Conservation (phyloP, 305 asterid genomes). For the Fraxinus greggii region DNA sequence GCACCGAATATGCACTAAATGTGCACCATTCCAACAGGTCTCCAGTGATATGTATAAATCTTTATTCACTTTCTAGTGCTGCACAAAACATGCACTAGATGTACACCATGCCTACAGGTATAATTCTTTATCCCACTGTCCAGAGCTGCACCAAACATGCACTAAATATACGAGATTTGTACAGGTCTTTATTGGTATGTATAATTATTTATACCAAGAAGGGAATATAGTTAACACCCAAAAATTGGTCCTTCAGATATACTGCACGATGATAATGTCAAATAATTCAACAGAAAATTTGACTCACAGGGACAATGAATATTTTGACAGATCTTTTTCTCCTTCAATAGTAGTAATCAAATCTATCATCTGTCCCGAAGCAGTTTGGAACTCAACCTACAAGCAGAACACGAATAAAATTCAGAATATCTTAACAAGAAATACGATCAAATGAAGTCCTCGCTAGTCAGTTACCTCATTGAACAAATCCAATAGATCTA, state of each 20-base stretch:
- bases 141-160: not conserved
- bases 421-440: slow-evolving; percentile 15
- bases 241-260: not conserved
- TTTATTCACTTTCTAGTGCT: not conserved
- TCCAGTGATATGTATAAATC: not conserved
- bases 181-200: not conserved
- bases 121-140: not conserved
- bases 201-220: not conserved
- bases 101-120: not conserved
- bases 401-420: slow-evolving; percentile 9
- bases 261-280: not conserved
- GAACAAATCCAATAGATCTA: slow-evolving; percentile 76
- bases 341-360: slow-evolving; percentile 81
- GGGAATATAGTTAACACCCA: not conserved
- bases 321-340: slow-evolving; percentile 88
- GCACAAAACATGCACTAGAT: not conserved
- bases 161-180: not conserved
- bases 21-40: not conserved
- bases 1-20: not conserved
- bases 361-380: slow-evolving; percentile 96
- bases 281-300: not conserved
- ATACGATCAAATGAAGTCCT: slow-evolving; percentile 1
- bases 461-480: slow-evolving; percentile 61
- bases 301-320: slow-evolving; percentile 83
- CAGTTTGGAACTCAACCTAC: slow-evolving; percentile 95